Percentiles rank a stretch among this genome's conserved stretches.
Evolutionary conservation across 1,284 basidiomycete species (phyloP).

Genomic region (Ganoderma meredithae): DNA sequence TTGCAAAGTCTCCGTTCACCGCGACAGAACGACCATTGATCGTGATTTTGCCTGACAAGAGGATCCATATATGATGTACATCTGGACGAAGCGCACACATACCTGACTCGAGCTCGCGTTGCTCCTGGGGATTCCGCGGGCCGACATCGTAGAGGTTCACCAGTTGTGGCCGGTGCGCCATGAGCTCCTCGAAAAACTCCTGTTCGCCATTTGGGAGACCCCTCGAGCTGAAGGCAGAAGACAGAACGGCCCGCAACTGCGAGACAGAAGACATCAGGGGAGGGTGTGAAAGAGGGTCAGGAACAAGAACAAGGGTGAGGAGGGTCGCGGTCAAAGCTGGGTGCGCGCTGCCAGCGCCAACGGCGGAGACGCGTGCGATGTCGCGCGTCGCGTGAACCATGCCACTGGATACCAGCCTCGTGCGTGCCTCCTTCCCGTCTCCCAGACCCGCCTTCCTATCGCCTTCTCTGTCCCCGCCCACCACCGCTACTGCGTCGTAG

Average conservation of each 20-base stretch:
- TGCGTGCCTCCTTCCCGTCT: conserved; percentile 12
- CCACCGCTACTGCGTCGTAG: conserved; percentile 9
- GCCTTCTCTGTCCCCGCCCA: conserved; percentile 17
- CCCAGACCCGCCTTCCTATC: conserved; percentile 13
- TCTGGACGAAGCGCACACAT: background rate
- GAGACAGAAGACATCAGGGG: conserved; percentile 52
- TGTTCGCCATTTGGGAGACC: conserved; percentile 64
- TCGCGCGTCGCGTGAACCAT: conserved; percentile 22
- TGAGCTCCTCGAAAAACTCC: conserved; percentile 77
- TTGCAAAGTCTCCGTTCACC: conserved; percentile 77
- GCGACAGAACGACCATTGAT: conserved; percentile 67
- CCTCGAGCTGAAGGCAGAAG: conserved; percentile 48
- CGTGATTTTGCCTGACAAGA: conserved; percentile 62
- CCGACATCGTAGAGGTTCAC: conserved; percentile 71
- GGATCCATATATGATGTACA: conserved; percentile 12
- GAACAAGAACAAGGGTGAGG: conserved; percentile 19
- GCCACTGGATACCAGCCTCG: conserved; percentile 8
- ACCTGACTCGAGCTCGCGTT: conserved; percentile 79
- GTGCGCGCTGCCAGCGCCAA: conserved; percentile 20
- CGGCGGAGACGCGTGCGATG: conserved; percentile 24
- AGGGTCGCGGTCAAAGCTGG: conserved; percentile 9
- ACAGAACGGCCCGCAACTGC: conserved; percentile 50
- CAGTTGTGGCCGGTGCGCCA: conserved; percentile 68
- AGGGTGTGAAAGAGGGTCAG: background rate
- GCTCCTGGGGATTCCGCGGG: conserved; percentile 65